These are phyloP conservation scores for Stromatinia cepivora DNA, from an alignment of 2,329 filamentous ascomycete species.

Conservation along the genomic window DNA sequence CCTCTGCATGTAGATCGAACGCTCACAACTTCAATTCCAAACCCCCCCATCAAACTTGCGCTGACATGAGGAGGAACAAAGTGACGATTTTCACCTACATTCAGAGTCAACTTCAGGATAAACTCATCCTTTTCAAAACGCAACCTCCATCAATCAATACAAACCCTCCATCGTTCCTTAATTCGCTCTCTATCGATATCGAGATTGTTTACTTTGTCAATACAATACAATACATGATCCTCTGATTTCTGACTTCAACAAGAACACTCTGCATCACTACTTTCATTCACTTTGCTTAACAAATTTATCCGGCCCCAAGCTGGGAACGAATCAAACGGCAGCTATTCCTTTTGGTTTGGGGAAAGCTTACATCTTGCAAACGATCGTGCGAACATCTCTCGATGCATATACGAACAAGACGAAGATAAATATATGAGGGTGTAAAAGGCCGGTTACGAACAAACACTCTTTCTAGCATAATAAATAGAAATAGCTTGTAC, in stretches of 20 bases:
- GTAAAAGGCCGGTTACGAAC: neutral
- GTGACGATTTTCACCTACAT: neutral
- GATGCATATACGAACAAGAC: neutral
- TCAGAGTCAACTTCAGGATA: neutral
- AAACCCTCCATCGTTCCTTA: neutral
- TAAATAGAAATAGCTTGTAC: neutral
- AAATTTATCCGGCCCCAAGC: neutral
- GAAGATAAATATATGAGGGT: conserved; percentile 6
- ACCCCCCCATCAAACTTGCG: neutral
- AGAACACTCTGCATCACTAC: neutral
- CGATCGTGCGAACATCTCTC: conserved; percentile 6
- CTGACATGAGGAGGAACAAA: neutral
- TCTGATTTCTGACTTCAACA: neutral
- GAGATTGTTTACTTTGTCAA: neutral
- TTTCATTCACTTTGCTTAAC: neutral
- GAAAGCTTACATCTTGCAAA: neutral
- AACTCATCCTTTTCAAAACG: neutral
- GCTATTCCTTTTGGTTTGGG: neutral
- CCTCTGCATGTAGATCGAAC: neutral
- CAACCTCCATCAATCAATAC: neutral
- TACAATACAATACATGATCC: neutral
- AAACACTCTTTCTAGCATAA: neutral
- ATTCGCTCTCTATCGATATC: neutral
- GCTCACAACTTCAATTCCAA: neutral
- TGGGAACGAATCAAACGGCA: neutral